These are phyloP conservation scores for Aphanomyces euteiches DNA, from an alignment of 352 stramenopile species.

Conservation along the genomic window DNA sequence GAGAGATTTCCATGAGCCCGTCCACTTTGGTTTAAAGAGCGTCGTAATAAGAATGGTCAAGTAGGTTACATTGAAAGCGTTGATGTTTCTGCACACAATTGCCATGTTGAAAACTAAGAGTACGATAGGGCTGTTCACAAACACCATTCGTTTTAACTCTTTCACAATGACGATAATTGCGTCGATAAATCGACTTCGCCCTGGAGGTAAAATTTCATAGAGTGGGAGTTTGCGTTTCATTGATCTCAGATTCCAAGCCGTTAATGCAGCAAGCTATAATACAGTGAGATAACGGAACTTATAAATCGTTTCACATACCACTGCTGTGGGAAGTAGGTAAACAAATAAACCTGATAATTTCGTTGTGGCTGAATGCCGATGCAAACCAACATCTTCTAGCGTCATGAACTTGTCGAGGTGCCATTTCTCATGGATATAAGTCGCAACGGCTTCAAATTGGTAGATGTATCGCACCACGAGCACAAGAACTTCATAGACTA, in stretches of 20 bases:
- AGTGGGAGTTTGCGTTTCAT: slow-evolving; percentile 60
- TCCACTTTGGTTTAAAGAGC: slow-evolving; percentile 23
- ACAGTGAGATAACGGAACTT: not conserved
- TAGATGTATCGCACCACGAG: slow-evolving; percentile 72
- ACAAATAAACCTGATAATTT: slow-evolving; percentile 69
- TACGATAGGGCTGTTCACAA: slow-evolving; percentile 28
- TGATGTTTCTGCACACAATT: slow-evolving; percentile 28
- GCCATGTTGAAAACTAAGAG: slow-evolving; percentile 28
- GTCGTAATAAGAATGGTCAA: slow-evolving; percentile 12
- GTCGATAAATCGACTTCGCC: slow-evolving; percentile 20
- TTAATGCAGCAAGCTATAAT: slow-evolving; percentile 54
- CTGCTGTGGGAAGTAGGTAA: slow-evolving; percentile 68
- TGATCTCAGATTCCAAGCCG: slow-evolving; percentile 78
- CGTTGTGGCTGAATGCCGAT: slow-evolving; percentile 42
- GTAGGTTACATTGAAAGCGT: slow-evolving; percentile 30
- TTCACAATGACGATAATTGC: not conserved
- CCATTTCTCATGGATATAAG: slow-evolving; percentile 63
- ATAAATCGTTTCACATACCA: slow-evolving; percentile 29
- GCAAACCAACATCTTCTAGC: slow-evolving; percentile 62
- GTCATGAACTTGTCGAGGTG: slow-evolving; percentile 55
- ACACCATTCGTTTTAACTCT: slow-evolving; percentile 14
- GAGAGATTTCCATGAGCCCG: slow-evolving; percentile 19
- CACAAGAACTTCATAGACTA: slow-evolving; percentile 70
- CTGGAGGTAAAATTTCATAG: slow-evolving; percentile 53
- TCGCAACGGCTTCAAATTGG: slow-evolving; percentile 67